Evolutionary conservation across 2,329 filamentous ascomycete genomes (phyloP), one percentile per base, ranked within the genome.

Genomic region (Penicillium sclerotigenum): DNA sequence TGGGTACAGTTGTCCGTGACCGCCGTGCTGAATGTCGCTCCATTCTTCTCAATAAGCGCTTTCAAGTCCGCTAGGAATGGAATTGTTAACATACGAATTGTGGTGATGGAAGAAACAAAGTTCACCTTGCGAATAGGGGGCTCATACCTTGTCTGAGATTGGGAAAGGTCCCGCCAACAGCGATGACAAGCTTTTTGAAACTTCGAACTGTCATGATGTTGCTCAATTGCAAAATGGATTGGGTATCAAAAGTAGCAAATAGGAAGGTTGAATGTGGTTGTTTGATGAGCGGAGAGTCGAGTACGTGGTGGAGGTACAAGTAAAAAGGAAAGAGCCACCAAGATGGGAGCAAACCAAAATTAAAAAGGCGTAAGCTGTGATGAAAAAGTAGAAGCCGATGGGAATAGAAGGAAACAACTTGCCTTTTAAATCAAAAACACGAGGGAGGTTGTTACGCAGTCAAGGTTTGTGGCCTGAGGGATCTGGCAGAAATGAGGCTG

Each of bases 91-190:
- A 54, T 47, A 11, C 20, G 24, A n/a, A 22, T 31, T 24, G 28
- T n/a, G 20, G 56, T 55, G 43, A 56, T n/a, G 42, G 41, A 56
- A 54, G 52, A 55, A 56, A 41, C 20, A 45, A 37, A 50, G 41
- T 14, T 47, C 47, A 51, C 38, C 59, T 53, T 54, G 50, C 40
- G 34, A 50, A 47, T 49, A 58, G 37, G 28, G 24, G 31, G 26
- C 31, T 52, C 65, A 60, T 63, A 76, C 75, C 68, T 61, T 89
- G 85, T 3, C 78, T 81, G 26, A 77, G 71, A 6, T 77, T 75
- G 1, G 80, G 73, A 61, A 89, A 86, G 5, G 80, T 81, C 57
- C 87, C 87, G 54, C 83, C 86, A 26, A 88, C 68, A 22, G 80
- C 81, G 42, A 90, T 75, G 6, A 74, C 59, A 8, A 66, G 49